A percentile compares a stretch with the other conserved stretches of the same genome.
These are phyloP conservation scores for Mortierella sp. DNA, from an alignment of 371 early-diverging fungal genomes.

Conservation along the genomic window DNA sequence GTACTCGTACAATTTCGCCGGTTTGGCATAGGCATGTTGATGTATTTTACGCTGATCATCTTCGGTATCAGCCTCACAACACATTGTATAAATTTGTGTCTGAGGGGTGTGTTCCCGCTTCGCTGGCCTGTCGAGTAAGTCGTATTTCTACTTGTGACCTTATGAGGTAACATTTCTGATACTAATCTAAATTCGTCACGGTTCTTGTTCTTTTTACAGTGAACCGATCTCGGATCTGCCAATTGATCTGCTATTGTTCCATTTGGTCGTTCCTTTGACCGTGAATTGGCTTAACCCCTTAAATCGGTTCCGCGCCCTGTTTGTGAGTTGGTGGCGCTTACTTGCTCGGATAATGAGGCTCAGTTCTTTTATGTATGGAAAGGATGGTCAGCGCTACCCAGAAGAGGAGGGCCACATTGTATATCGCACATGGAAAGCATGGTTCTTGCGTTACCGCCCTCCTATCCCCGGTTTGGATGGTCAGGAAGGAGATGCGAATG, in stretches of 20 bases:
- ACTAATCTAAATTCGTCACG: not conserved
- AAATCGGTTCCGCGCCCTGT: conserved; percentile 44
- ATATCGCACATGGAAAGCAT: conserved; percentile 62
- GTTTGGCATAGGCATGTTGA: conserved; percentile 79
- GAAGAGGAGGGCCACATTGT: conserved; percentile 78
- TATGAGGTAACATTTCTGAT: not conserved
- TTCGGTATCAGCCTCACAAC: conserved; percentile 74
- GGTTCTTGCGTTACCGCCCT: conserved; percentile 52
- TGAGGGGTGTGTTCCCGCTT: conserved; percentile 62
- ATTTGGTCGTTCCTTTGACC: conserved; percentile 75
- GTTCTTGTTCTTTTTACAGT: conserved; percentile 48
- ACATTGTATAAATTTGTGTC: conserved; percentile 45
- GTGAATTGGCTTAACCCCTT: conserved; percentile 64
- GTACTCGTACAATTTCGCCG: conserved; percentile 80
- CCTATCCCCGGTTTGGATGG: conserved; percentile 26
- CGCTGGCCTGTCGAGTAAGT: conserved; percentile 66
- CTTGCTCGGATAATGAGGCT: conserved; percentile 74
- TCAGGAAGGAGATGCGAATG: not conserved
- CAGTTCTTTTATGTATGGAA: conserved; percentile 86
- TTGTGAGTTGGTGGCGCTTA: conserved; percentile 72
- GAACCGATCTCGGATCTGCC: conserved; percentile 81
- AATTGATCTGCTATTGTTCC: conserved; percentile 79
- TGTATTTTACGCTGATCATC: conserved; percentile 82
- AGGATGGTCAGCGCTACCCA: conserved; percentile 57
- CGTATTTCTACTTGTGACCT: not conserved